Percentiles rank a stretch among this genome's conserved stretches.
Evolutionary conservation across 169 alveolate species (phyloP).

Genomic region (Plasmodium vivax): DNA sequence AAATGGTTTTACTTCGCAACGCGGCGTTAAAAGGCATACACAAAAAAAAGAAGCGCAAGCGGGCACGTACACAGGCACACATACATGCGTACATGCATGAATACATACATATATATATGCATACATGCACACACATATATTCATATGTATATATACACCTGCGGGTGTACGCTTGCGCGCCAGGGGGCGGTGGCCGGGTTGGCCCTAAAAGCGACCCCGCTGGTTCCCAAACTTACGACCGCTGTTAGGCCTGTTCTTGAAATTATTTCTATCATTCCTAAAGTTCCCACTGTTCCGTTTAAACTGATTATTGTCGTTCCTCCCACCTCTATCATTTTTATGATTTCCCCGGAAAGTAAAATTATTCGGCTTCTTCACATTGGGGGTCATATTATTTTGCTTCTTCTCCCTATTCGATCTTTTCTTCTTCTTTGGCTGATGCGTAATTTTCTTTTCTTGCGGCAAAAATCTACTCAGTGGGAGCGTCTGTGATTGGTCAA

Average conservation of each 20-base stretch:
- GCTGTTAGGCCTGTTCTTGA: constrained; percentile 39
- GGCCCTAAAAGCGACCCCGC: constrained; percentile 49
- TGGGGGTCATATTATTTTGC: constrained; percentile 39
- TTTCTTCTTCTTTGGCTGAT: constrained; percentile 76
- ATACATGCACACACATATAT: background rate
- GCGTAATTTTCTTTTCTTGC: constrained; percentile 58
- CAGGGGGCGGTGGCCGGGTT: background rate
- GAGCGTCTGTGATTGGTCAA: constrained; percentile 89
- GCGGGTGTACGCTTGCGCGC: constrained; percentile 4
- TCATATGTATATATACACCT: constrained; percentile 24
- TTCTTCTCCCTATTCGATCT: constrained; percentile 77
- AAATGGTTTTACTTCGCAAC: background rate
- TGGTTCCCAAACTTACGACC: constrained; percentile 49
- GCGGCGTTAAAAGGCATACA: background rate
- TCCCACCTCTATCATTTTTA: constrained; percentile 71
- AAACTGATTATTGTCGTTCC: constrained; percentile 64
- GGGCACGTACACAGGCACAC: background rate
- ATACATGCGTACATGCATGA: background rate
- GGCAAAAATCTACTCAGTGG: constrained; percentile 90
- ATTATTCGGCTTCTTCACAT: constrained; percentile 68
- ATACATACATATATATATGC: too few species aligned
- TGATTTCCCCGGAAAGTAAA: constrained; percentile 75
- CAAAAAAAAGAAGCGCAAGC: background rate
- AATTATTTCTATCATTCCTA: constrained; percentile 64
- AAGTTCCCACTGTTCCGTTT: constrained; percentile 79